Percentiles rank a stretch among this genome's conserved stretches.
phyloP scores from a whole-genome alignment of 2,329 filamentous ascomycete species.

The Botrytis porri region DNA sequence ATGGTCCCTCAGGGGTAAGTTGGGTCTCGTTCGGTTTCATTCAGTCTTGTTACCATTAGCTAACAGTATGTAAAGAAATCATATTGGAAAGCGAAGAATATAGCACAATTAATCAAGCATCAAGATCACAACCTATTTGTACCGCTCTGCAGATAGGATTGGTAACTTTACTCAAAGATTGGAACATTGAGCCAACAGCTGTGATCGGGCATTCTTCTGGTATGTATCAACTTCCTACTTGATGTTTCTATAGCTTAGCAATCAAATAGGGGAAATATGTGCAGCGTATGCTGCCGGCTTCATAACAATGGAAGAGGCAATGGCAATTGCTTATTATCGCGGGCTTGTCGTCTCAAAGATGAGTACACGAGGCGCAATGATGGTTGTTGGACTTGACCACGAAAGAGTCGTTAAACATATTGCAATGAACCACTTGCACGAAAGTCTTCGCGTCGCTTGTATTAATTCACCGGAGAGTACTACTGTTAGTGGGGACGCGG shows the following conservation, averaged over 20 bases:
- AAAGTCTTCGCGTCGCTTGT: conserved; percentile 30
- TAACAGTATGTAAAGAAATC: too few relatives aligned
- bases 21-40: too few relatives aligned
- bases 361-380: conserved; percentile 32
- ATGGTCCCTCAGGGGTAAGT: too few relatives aligned
- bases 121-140: conserved; percentile 41
- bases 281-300: conserved; percentile 44
- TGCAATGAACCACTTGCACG: conserved; percentile 4
- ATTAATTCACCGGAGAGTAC: conserved; percentile 31
- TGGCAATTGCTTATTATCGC: conserved; percentile 46
- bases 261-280: conserved; percentile 44
- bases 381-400: conserved; percentile 25
- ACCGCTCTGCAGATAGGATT: conserved; percentile 48
- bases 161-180: conserved; percentile 43
- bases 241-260: neutral
- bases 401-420: conserved; percentile 11
- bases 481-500: conserved; percentile 29
- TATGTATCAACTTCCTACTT: neutral
- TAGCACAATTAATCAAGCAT: conserved; percentile 30
- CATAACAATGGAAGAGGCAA: conserved; percentile 37
- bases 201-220: conserved; percentile 48
- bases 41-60: too few relatives aligned
- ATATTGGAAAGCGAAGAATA: neutral
- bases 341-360: conserved; percentile 17
- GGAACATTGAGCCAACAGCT: conserved; percentile 40